Percentiles rank a stretch among this genome's conserved stretches.
phyloP scores from a whole-genome alignment of 495 filamentous ascomycete genomes.

The Tricharina praecox region DNA sequence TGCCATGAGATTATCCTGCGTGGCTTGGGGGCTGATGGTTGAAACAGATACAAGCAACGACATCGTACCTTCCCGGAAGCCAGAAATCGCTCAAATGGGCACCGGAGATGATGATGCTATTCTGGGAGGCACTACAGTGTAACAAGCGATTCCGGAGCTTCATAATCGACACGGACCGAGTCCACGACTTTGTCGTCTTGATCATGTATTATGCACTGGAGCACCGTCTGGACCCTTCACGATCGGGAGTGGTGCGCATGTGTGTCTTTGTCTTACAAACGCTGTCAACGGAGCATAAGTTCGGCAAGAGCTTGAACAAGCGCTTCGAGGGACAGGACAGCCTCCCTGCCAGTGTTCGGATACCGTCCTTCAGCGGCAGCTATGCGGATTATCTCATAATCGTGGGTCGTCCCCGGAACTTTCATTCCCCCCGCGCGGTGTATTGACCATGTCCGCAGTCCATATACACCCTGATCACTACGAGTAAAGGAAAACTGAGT shows the following conservation, averaged over 20 bases:
- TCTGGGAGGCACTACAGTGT: slow-evolving; percentile 94
- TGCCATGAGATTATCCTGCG: not conserved
- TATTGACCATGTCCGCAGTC: slow-evolving; percentile 43
- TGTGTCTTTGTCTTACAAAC: slow-evolving; percentile 94
- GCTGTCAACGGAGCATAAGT: slow-evolving; percentile 79
- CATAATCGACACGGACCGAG: slow-evolving; percentile 86
- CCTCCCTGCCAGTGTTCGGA: slow-evolving; percentile 60
- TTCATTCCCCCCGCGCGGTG: no score
- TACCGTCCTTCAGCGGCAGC: slow-evolving; percentile 68
- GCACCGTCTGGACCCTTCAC: slow-evolving; percentile 66
- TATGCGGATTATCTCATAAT: slow-evolving; percentile 92
- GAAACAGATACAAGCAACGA: slow-evolving; percentile 62
- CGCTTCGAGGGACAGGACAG: slow-evolving; percentile 79
- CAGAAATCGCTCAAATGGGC: slow-evolving; percentile 71
- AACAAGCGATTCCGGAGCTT: slow-evolving; percentile 96
- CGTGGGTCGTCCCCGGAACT: slow-evolving; percentile 37
- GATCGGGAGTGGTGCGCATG: slow-evolving; percentile 86
- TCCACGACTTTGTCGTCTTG: slow-evolving; percentile 82
- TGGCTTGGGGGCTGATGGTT: slow-evolving; percentile 9
- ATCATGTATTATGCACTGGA: slow-evolving; percentile 86
- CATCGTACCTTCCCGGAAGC: slow-evolving; percentile 75
- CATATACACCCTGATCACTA: slow-evolving; percentile 79
- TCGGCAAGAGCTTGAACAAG: slow-evolving; percentile 78
- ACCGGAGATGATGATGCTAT: slow-evolving; percentile 92
- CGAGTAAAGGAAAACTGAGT: slow-evolving; percentile 76